Conservation (phyloP, 495 filamentous ascomycete species). For the Neurospora sp. region DNA sequence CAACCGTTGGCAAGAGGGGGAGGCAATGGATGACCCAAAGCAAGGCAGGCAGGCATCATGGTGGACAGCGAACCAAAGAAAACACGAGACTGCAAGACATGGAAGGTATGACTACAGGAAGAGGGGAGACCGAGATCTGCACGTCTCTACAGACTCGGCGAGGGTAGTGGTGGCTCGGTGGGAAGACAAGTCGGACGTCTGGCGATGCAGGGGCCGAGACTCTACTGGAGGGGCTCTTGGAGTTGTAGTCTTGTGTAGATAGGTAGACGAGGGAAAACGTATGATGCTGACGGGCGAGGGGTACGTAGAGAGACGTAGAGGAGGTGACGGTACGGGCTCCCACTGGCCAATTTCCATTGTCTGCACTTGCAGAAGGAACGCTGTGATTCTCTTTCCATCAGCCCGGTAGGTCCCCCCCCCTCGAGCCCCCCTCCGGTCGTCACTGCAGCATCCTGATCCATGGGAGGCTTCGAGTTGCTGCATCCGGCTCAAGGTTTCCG, state of each 20-base stretch:
- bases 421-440: not conserved
- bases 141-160: not conserved
- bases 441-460: not conserved
- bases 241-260: not conserved
- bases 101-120: not conserved
- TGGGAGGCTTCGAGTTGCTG: not conserved
- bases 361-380: not conserved
- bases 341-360: not conserved
- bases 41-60: not conserved
- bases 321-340: not conserved
- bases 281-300: constrained; percentile 5
- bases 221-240: not conserved
- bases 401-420: not conserved
- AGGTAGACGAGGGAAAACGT: constrained; percentile 4
- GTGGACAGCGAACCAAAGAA: not conserved
- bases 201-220: constrained; percentile 1
- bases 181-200: not conserved
- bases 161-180: not conserved
- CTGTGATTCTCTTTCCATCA: not conserved
- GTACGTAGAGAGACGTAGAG: not conserved
- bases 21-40: not conserved
- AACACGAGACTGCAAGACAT: not conserved
- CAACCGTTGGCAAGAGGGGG: not conserved
- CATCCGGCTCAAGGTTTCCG: not conserved
- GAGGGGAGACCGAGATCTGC: constrained; percentile 4